Evolutionary conservation across 495 filamentous ascomycete genomes (phyloP).

Genomic region (Xylaria grammica): DNA sequence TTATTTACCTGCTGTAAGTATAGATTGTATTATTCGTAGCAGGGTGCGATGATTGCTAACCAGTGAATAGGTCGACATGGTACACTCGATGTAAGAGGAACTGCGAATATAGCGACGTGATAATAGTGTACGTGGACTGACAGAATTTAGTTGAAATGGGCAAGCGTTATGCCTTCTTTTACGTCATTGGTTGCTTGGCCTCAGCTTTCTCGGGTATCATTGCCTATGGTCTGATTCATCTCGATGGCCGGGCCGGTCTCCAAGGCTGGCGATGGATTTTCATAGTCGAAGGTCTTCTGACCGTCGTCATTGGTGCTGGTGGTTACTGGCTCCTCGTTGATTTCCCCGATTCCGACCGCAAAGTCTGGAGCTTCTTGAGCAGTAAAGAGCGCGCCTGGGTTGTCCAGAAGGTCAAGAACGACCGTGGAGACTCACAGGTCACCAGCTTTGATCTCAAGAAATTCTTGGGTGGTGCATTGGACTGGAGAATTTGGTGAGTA

Average conservation of each 20-base stretch:
- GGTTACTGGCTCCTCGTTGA: slow-evolving; percentile 61
- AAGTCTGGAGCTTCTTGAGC: slow-evolving; percentile 60
- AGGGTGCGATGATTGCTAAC: neutral
- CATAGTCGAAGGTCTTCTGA: slow-evolving; percentile 61
- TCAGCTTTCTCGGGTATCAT: slow-evolving; percentile 65
- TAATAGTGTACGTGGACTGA: neutral
- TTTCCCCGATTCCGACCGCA: slow-evolving; percentile 60
- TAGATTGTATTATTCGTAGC: neutral
- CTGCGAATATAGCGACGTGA: neutral
- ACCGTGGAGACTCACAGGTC: slow-evolving; percentile 56
- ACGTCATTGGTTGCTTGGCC: slow-evolving; percentile 65
- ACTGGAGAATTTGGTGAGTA: slow-evolving; percentile 61
- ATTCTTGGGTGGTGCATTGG: slow-evolving; percentile 52
- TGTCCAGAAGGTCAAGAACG: slow-evolving; percentile 57
- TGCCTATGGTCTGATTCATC: slow-evolving; percentile 64
- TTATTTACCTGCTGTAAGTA: slow-evolving; percentile 58
- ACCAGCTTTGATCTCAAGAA: slow-evolving; percentile 54
- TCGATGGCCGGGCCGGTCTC: slow-evolving; percentile 51
- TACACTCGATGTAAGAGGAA: slow-evolving; percentile 52
- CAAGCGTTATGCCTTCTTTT: slow-evolving; percentile 66
- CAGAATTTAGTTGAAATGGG: slow-evolving; percentile 56
- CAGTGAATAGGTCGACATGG: slow-evolving; percentile 50
- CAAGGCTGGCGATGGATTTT: slow-evolving; percentile 67
- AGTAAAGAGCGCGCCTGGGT: slow-evolving; percentile 57
- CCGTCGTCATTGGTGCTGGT: slow-evolving; percentile 48